phyloP scores from a whole-genome alignment of 768 basidiomycete genomes.

The Termitomyces eurrhizus region DNA sequence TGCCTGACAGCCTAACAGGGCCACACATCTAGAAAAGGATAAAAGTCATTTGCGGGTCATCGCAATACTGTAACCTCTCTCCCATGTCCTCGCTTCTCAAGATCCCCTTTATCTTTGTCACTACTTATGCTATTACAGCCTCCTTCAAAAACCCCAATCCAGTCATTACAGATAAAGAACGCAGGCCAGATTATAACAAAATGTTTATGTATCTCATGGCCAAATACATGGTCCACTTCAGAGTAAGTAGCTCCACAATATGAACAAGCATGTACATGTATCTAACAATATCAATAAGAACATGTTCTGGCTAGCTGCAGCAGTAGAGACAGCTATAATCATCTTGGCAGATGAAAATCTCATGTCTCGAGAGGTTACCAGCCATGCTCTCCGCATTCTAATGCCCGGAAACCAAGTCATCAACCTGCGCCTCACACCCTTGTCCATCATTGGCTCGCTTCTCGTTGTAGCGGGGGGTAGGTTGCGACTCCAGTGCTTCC shows the following conservation, averaged over 20 bases:
- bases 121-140: neutral
- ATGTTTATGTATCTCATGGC: neutral
- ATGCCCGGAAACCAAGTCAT: neutral
- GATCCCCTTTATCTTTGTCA: constrained; percentile 7
- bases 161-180: constrained; percentile 1
- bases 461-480: constrained; percentile 24
- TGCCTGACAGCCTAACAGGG: no score
- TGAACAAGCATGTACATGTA: neutral
- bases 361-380: neutral
- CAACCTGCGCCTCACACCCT: constrained; percentile 14
- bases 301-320: neutral
- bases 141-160: constrained; percentile 5
- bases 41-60: no score
- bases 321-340: constrained; percentile 3
- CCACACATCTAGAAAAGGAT: no score
- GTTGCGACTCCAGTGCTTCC: constrained; percentile 35
- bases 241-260: neutral
- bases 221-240: neutral
- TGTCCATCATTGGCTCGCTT: constrained; percentile 28
- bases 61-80: no score
- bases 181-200: neutral
- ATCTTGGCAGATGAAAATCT: neutral
- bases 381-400: neutral
- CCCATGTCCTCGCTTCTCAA: constrained; percentile 1
- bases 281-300: neutral